These are phyloP conservation scores for Bothriochloa decipiens DNA, from an alignment of 176 grass and related monocot species.

Conservation along the genomic window DNA sequence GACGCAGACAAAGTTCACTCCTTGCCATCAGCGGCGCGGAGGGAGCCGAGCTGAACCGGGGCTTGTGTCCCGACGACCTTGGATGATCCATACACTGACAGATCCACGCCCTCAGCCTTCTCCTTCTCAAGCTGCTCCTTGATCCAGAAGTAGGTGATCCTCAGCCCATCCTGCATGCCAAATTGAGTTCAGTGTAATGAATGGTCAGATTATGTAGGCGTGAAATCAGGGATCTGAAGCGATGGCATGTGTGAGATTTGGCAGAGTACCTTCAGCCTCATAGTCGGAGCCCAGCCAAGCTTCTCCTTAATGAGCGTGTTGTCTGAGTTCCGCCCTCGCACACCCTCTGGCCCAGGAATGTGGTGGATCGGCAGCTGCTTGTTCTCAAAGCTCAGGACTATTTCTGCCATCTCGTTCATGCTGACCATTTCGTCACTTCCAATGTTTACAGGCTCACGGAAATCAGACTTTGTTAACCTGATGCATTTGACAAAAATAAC, in stretches of 20 bases:
- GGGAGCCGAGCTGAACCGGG: slow-evolving; percentile 84
- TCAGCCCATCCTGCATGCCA: slow-evolving; percentile 72
- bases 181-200: slow-evolving; percentile 17
- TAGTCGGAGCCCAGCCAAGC: slow-evolving; percentile 72
- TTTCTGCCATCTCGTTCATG: slow-evolving; percentile 73
- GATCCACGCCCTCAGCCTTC: slow-evolving; percentile 48
- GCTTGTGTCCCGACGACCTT: slow-evolving; percentile 76
- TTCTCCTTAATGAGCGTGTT: slow-evolving; percentile 72
- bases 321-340: slow-evolving; percentile 66
- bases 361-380: slow-evolving; percentile 64
- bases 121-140: slow-evolving; percentile 93
- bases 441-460: slow-evolving; percentile 75
- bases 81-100: slow-evolving; percentile 75
- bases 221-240: not conserved
- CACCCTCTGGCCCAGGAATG: slow-evolving; percentile 62
- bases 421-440: slow-evolving; percentile 83
- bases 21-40: slow-evolving; percentile 84
- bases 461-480: slow-evolving; percentile 72
- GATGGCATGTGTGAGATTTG: not conserved
- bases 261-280: slow-evolving; percentile 59
- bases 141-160: slow-evolving; percentile 93
- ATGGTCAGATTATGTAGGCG: not conserved
- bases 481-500: slow-evolving; percentile 10
- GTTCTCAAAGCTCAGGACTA: slow-evolving; percentile 58
- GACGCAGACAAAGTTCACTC: slow-evolving; percentile 45